Evolutionary conservation across 257 asterid species (phyloP), one percentile per base, ranked within the genome.

Genomic region (Salvia splendens): DNA sequence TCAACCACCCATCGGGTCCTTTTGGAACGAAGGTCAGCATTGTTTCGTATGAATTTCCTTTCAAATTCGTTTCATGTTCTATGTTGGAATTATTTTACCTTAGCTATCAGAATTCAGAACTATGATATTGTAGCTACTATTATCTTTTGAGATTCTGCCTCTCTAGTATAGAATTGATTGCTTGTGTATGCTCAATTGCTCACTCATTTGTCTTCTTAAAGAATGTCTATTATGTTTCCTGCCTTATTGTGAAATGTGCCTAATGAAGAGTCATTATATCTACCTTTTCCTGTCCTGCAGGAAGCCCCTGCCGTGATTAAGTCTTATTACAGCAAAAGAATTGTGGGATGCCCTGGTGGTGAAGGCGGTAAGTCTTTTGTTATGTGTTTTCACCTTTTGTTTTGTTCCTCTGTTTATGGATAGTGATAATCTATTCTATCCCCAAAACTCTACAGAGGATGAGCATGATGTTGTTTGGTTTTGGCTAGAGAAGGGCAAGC

Each of bases 381-480:
- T 30, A 4, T 62, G 15, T 61, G 16, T 43, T 15, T 50, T 45
- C 45, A 36, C 53, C 12, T 43, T 63, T n/a, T 49, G 12, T 14
- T 35, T 43, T 68, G 3, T 51, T 71, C 49, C 63, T 57, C 14
- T 11, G 6, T 51, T 24, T 20, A 0, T 68, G 40, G 45, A 5
- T 14, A 52, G 64, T 56, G 36, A 61, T 46, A 32, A 51, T 45
- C 53, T 66, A 38, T 17, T 42, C 57, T 65, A 15, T 68, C 6
- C 64, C 30, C 40, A 52, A 53, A 45, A 71, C 64, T 51, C 65
- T 46, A 78, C 97, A 94, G 99, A 91, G 83, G 95, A 94, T 57
- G 99, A 94, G 73, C 99, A 94, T 46, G 99, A 94, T 75, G 96
- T 91, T 63, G 97, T 91, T 65, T 94, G 99, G 99, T 94, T 94